Evolutionary conservation across 768 basidiomycete genomes (phyloP).

Genomic region (Xanthoconium stramineum): DNA sequence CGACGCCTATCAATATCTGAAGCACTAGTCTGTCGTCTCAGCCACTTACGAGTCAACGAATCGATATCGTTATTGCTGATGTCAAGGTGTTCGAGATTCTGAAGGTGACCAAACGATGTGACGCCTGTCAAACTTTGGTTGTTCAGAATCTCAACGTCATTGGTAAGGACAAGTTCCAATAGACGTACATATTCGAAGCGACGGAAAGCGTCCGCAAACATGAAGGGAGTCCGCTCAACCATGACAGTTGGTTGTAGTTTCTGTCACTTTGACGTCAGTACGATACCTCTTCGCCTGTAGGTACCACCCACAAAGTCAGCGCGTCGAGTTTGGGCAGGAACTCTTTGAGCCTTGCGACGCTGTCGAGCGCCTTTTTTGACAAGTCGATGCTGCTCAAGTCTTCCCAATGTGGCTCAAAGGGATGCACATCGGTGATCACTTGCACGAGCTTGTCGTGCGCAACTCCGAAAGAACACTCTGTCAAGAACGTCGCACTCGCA

Average conservation of each 20-base stretch:
- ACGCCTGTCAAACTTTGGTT: conserved; percentile 69
- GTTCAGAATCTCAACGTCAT: conserved; percentile 15
- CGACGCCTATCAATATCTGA: conserved; percentile 11
- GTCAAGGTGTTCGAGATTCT: conserved; percentile 85
- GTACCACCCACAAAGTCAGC: conserved; percentile 64
- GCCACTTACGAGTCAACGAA: conserved; percentile 73
- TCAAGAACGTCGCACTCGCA: conserved; percentile 75
- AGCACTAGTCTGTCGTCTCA: neutral
- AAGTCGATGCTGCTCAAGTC: conserved; percentile 71
- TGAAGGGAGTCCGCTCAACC: conserved; percentile 76
- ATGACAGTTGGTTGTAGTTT: conserved; percentile 69
- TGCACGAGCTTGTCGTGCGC: conserved; percentile 89
- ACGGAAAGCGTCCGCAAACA: conserved; percentile 74
- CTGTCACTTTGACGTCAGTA: conserved; percentile 37
- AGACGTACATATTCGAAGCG: conserved; percentile 63
- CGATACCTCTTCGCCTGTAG: neutral
- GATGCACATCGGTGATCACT: conserved; percentile 91
- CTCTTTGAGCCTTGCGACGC: conserved; percentile 76
- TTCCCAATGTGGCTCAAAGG: conserved; percentile 96
- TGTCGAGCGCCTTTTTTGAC: conserved; percentile 54
- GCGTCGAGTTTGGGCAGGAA: conserved; percentile 80
- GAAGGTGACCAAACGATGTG: conserved; percentile 85
- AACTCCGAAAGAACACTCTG: conserved; percentile 95
- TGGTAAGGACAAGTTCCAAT: neutral
- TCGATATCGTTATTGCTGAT: conserved; percentile 89